Base-by-base conservation (phyloP, 2,329 filamentous ascomycete genomes). In the Fragosphaeria purpurea region DNA sequence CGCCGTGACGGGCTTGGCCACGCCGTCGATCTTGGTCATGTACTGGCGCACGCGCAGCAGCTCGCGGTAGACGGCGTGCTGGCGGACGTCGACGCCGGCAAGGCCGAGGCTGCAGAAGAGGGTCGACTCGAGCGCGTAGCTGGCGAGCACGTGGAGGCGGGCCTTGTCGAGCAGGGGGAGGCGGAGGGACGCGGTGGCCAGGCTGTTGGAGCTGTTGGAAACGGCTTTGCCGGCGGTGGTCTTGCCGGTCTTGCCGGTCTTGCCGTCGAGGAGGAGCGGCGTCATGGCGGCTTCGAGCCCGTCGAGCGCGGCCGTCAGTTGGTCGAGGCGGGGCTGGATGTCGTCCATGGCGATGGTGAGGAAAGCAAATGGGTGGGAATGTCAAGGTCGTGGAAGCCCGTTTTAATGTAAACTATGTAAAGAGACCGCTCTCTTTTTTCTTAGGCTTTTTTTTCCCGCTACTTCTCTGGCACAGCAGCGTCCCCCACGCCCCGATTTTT, bases 131-230 rank as follows among this genome's bases (percentile, higher is more conserved):
- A 98, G 83, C 0, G 90, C 79, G 65, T 97, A 98, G 13, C 88
- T 85, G 47, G 84, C 76, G 22, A 95, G 74, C n/a, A 93, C 83
- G 63, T 94, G 88, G 53, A 96, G 81, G 70, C 97, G 96, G 7
- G 93, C 89, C 70, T 88, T 90, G 72, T 97, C 91, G 54, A 98
- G 76, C n/a, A 97, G 75, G 2, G 91, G 90, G 33, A 97, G 75
- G 63, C 88, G 88, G 50, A 81, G 83, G 5, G 88, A 81, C 51
- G 80, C 78, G 41, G 83, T 79, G 47, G 80, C 72, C 42, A 44
- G 47, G 40, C 46, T 41, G 41, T 37, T 41, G 31, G 41, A 34
- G 7, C 41, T 32, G 37, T 34, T 2, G 3, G 40, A n/a, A 7
- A 10, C 34, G 40, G 47, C 30, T 3, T 41, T 35, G 22, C 33